Evolutionary conservation across 768 basidiomycete species (phyloP), one percentile per base, ranked within the genome.

Genomic region (Boletus pseudo-olivaceus): DNA sequence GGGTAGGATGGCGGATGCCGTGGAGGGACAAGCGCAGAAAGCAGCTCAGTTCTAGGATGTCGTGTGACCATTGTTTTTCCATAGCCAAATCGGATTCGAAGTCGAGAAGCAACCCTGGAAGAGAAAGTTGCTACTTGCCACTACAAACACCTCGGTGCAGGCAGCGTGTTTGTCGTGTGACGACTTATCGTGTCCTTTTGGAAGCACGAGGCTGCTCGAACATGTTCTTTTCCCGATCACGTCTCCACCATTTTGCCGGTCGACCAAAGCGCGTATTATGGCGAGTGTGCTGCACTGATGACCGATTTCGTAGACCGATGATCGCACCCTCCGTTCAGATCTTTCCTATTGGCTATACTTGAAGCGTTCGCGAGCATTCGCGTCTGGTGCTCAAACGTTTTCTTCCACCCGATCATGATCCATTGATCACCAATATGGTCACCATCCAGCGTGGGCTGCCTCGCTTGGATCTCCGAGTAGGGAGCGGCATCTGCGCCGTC

Each of bases 1-100:
- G 43, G 80, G 78, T 29, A 77, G 78, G 40, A 75, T 90, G 77
- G 83, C 82, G 15, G 78, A 78, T 32, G 84, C 78, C 1, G 82
- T 88, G 1, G 77, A 79, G 47, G 61, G 65, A 49, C 81, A 80
- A 51, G 40, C 48, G n/a, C 46, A 23, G 38, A 33, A 39, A 19
- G 33, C 39, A 47, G 47, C 7, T 30, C 27, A 15, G 35, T 26
- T 14, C 39, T 29, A 29, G n/a, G 5, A 19, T 19, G 29, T 51
- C 43, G 15, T 50, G 54, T 56, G 48, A 53, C 38, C 42, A 14
- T 26, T 8, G 9, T 39, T 43, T n/a, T 20, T 34, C 20, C 43
- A 38, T 46, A 26, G 14, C 46, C 26, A 39, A 33, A 34, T 42
- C 19, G 14, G 30, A 52, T 26, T 27, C 33, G 43, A 41, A 47